These are phyloP conservation scores for Pythium sp. DNA, from an alignment of 352 stramenopile species.

Conservation along the genomic window DNA sequence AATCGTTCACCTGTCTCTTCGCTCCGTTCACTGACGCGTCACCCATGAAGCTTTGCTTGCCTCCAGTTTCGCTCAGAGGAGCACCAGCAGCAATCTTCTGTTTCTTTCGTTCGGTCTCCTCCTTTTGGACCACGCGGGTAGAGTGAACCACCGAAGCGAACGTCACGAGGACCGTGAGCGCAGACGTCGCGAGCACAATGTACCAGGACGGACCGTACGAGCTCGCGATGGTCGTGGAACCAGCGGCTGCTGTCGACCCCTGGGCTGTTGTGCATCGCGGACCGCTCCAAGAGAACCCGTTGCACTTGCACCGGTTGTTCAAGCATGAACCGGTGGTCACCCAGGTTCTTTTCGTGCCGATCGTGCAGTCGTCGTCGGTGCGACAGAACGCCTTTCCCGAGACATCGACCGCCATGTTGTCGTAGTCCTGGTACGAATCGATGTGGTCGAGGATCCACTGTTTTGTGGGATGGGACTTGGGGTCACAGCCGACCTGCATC, in stretches of 20 bases:
- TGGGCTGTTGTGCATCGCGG: neutral
- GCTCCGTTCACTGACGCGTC: neutral
- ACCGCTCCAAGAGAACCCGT: neutral
- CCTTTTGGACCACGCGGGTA: neutral
- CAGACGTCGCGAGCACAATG: neutral
- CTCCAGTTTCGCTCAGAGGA: neutral
- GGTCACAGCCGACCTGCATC: constrained; percentile 61
- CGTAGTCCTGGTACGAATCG: constrained; percentile 58
- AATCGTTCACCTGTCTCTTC: neutral
- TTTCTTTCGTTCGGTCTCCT: neutral
- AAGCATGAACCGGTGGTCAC: neutral
- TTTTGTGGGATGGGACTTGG: constrained; percentile 49
- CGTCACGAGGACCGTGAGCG: neutral
- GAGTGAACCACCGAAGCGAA: neutral
- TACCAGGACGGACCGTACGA: constrained; percentile 1
- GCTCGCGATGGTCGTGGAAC: no score
- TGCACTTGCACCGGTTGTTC: constrained; percentile 1
- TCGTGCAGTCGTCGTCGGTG: constrained; percentile 17
- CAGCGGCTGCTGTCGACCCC: no score
- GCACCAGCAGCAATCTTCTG: neutral
- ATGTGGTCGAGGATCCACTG: constrained; percentile 77
- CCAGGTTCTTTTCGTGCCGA: neutral
- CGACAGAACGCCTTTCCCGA: constrained; percentile 55
- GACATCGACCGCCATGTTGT: constrained; percentile 56
- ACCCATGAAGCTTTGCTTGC: neutral